These are phyloP conservation scores for Camellia lanceoleosa DNA, from an alignment of 148 eudicot species.

Conservation along the genomic window DNA sequence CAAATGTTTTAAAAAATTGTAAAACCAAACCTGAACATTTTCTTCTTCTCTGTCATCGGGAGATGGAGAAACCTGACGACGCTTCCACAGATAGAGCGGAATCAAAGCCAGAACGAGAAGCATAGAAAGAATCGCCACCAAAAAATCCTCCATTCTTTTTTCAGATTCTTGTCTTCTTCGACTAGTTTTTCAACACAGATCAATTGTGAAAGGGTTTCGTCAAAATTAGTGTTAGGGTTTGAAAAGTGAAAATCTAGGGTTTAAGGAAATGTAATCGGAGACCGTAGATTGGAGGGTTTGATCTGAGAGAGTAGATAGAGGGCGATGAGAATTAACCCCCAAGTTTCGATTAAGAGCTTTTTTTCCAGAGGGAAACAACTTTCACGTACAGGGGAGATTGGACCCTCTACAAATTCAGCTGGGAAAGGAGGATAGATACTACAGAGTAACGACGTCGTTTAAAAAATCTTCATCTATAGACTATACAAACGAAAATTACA, in stretches of 20 bases:
- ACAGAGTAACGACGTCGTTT: not conserved
- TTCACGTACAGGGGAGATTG: not conserved
- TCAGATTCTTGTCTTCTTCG: not conserved
- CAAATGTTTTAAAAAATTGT: not conserved
- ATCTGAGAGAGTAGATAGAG: not conserved
- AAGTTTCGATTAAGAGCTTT: not conserved
- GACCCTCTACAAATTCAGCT: not conserved
- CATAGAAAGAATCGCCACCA: constrained; percentile 68
- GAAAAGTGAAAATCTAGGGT: not conserved
- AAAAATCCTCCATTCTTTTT: constrained; percentile 66
- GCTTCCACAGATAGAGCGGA: constrained; percentile 87
- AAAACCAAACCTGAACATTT: constrained; percentile 63
- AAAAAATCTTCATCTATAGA: too few relatives aligned
- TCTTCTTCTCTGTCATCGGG: constrained; percentile 52
- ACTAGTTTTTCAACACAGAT: not conserved
- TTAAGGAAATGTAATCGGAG: not conserved
- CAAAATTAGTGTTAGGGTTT: not conserved
- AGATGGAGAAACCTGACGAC: constrained; percentile 48
- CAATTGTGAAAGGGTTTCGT: not conserved
- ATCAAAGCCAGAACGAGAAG: constrained; percentile 55
- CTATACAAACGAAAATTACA: too few relatives aligned
- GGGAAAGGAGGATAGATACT: too few relatives aligned
- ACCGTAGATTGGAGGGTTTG: not conserved
- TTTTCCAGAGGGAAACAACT: not conserved
- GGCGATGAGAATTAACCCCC: not conserved